These are phyloP conservation scores for Mortierella sp. DNA, from an alignment of 371 early-diverging fungal species.

Conservation along the genomic window DNA sequence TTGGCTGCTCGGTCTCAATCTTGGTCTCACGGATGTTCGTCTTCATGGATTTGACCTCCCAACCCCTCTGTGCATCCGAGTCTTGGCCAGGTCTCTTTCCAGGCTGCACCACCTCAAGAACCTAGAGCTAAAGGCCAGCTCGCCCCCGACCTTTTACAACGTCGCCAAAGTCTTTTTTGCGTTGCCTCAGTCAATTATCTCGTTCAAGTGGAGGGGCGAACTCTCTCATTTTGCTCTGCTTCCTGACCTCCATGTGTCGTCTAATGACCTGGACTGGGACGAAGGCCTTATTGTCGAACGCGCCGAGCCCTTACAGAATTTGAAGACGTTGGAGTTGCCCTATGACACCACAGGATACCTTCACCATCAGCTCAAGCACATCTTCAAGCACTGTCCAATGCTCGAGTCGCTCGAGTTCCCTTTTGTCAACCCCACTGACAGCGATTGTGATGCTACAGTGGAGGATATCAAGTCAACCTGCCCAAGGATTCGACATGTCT, in stretches of 20 bases:
- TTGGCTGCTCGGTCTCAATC: not conserved
- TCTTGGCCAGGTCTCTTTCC: not conserved
- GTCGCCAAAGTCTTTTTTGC: slow-evolving; percentile 1
- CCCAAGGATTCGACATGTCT: slow-evolving; percentile 6
- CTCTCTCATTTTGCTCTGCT: not conserved
- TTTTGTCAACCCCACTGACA: not conserved
- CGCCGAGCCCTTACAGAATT: not conserved
- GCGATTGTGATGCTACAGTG: not conserved
- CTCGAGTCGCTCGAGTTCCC: slow-evolving; percentile 10
- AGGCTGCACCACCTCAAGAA: not conserved
- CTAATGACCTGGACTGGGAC: not conserved
- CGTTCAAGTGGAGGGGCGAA: not conserved
- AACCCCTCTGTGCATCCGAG: not conserved
- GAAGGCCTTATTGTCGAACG: not conserved
- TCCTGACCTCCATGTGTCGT: not conserved
- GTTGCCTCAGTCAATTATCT: not conserved
- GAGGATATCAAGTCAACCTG: not conserved
- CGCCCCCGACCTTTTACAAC: not conserved
- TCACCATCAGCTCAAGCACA: not conserved
- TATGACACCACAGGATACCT: not conserved
- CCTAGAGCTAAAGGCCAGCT: not conserved
- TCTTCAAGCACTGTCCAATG: not conserved
- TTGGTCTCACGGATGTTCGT: not conserved
- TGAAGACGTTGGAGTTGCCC: not conserved
- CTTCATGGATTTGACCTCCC: not conserved